These are phyloP conservation scores for Torulaspora quercuum DNA, from an alignment of 805 yeast genomes.

Conservation along the genomic window DNA sequence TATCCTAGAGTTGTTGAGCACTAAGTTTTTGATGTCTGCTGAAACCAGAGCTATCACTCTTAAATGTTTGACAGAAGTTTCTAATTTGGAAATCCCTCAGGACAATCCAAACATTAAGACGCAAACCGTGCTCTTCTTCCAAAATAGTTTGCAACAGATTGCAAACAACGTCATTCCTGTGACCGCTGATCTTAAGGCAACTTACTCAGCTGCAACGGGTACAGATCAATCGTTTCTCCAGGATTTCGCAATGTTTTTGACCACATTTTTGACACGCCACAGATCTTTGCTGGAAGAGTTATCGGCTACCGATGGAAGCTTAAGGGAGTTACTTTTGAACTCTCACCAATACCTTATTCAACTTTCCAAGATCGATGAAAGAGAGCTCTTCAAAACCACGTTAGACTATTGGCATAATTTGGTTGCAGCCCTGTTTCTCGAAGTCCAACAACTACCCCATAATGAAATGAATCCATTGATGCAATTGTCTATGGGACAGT, in stretches of 20 bases:
- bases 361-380: conserved; percentile 85
- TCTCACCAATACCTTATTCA: conserved; percentile 80
- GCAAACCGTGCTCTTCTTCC: conserved; percentile 67
- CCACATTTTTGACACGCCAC: conserved; percentile 79
- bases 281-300: conserved; percentile 55
- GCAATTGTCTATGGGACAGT: conserved; percentile 52
- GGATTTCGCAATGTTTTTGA: conserved; percentile 88
- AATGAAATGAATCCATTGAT: conserved; percentile 69
- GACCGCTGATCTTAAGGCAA: conserved; percentile 62
- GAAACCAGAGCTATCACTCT: conserved; percentile 81
- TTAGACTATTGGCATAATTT: conserved; percentile 91
- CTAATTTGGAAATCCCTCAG: conserved; percentile 59
- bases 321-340: conserved; percentile 57
- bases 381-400: conserved; percentile 93
- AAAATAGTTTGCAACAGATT: conserved; percentile 67
- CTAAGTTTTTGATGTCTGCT: conserved; percentile 70
- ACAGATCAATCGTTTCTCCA: conserved; percentile 91
- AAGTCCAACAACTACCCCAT: conserved; percentile 76
- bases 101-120: conserved; percentile 40
- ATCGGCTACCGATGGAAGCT: conserved; percentile 41
- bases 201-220: conserved; percentile 72
- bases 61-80: conserved; percentile 90
- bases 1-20: conserved; percentile 64
- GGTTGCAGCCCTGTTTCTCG: conserved; percentile 78
- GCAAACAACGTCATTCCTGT: conserved; percentile 63